phyloP scores from a whole-genome alignment of 2,329 filamentous ascomycete genomes.

The Talaromyces islandicus region DNA sequence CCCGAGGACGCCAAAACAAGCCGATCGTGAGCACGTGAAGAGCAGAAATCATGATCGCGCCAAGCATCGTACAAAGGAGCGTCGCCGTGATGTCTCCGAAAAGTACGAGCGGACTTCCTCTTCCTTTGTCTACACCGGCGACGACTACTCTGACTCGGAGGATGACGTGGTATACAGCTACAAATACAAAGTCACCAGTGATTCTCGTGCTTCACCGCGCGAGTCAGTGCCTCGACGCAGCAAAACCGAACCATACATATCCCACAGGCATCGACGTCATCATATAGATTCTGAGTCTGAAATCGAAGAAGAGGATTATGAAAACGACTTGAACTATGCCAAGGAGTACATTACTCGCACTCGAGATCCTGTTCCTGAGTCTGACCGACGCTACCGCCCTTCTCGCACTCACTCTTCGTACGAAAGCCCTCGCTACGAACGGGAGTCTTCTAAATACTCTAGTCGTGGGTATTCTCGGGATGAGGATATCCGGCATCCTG shows the following conservation, averaged over 20 bases:
- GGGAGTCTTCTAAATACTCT: conserved; percentile 26
- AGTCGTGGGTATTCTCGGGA: conserved; percentile 21
- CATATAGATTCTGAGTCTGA: conserved; percentile 15
- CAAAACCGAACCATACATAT: conserved; percentile 12
- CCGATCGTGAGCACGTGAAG: conserved; percentile 24
- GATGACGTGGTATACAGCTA: conserved; percentile 1
- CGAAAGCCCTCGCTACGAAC: conserved; percentile 20
- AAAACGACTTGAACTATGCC: conserved; percentile 21
- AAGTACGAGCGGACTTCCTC: conserved; percentile 28
- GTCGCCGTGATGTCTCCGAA: conserved; percentile 33
- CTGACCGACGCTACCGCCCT: conserved; percentile 20
- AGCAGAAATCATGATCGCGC: conserved; percentile 27
- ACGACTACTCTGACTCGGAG: conserved; percentile 31
- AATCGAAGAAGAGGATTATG: conserved; percentile 18
- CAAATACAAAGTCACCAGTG: conserved; percentile 13
- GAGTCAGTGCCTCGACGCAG: conserved; percentile 14
- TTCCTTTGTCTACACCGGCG: conserved; percentile 19
- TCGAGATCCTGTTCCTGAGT: conserved; percentile 18
- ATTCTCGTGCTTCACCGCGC: conserved; percentile 16
- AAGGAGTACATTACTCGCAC: conserved; percentile 34
- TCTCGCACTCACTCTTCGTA: conserved; percentile 26
- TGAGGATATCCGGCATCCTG: conserved; percentile 11
- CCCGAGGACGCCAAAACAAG: conserved; percentile 29
- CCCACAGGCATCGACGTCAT: conserved; percentile 14
- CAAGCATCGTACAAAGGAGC: conserved; percentile 39